Evolutionary conservation across 768 basidiomycete species (phyloP), one percentile per base, ranked within the genome.

Genomic region (Mycena vulgaris): DNA sequence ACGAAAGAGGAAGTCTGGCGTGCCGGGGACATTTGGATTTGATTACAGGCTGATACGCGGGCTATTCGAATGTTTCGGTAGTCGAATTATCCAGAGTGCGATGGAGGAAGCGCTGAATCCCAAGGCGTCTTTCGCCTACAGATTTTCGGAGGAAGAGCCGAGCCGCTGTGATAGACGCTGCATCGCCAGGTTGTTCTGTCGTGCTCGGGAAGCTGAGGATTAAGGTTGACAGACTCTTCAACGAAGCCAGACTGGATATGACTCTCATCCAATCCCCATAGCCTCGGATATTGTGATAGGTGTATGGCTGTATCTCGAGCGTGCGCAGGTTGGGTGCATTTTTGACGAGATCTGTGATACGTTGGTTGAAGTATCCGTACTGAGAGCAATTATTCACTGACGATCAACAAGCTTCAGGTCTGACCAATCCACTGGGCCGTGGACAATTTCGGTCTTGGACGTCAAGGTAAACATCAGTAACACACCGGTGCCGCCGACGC

Each of bases 241-340:
- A 53, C 0, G 40, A 8, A 23, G 42, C 63, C 2, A 71, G 69
- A 27, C 49, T 56, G 9, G 69, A 63, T 27, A 70, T 53, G 64
- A 59, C 45, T 27, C 7, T 35, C 6, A 35, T 13, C 33, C 33
- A 35, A 13, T 35, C 33, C n/a, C n/a, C n/a, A n/a, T n/a, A n/a
- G n/a, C n/a, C n/a, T n/a, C n/a, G n/a, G n/a, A n/a, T n/a, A n/a
- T n/a, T n/a, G n/a, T n/a, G n/a, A n/a, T n/a, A n/a, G n/a, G n/a
- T n/a, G n/a, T n/a, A n/a, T n/a, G n/a, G 58, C 21, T 66, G 35
- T 27, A 71, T 11, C 25, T 71, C 70, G 33, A 71, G 70, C 21
- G 31, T 68, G 2, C 48, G 52, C 21, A 71, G 27, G 30, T 67
- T 66, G 16, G 66, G 70, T 13, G 70, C 70, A 2, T 49, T 68